A percentile compares a stretch with the other conserved stretches of the same genome.
These are phyloP conservation scores for Xylariaceae sp. DNA, from an alignment of 2,329 filamentous ascomycete species.

Conservation along the genomic window DNA sequence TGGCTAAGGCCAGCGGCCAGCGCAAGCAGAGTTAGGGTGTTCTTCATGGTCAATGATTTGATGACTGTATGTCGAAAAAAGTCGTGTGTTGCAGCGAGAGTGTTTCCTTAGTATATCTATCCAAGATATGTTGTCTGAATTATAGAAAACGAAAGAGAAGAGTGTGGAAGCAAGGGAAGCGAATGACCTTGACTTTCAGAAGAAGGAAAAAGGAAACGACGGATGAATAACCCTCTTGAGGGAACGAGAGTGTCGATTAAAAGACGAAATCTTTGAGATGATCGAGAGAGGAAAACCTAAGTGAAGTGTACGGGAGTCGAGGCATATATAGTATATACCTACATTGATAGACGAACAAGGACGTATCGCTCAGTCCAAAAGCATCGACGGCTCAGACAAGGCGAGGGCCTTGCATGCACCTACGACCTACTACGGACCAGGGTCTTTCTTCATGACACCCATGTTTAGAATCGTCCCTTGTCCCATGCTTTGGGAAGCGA, in stretches of 20 bases:
- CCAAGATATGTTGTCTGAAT: conserved; percentile 19
- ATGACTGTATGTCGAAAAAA: conserved; percentile 9
- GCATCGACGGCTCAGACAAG: too few species aligned
- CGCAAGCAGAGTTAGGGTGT: conserved; percentile 44
- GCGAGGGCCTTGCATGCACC: too few species aligned
- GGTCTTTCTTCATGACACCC: conserved; percentile 22
- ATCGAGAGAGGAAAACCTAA: conserved; percentile 15
- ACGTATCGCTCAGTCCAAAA: conserved; percentile 14
- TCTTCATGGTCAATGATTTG: conserved; percentile 46
- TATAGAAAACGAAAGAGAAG: conserved; percentile 31
- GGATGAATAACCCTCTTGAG: conserved; percentile 26
- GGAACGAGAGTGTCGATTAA: conserved; percentile 28
- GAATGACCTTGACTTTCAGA: conserved; percentile 51
- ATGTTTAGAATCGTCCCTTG: conserved; percentile 20
- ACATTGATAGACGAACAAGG: conserved; percentile 17
- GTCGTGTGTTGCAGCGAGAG: conserved; percentile 19
- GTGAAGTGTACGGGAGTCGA: conserved; percentile 13
- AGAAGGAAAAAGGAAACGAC: conserved; percentile 30
- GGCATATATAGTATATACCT: conserved; percentile 29
- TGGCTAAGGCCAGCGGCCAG: conserved; percentile 49
- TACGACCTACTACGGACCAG: conserved; percentile 16
- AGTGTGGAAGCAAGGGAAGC: conserved; percentile 48
- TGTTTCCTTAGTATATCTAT: conserved; percentile 20
- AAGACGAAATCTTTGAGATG: conserved; percentile 23
- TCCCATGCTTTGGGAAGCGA: conserved; percentile 19